Conservation (phyloP, 192 early-diverging fungal species). For the Umbelopsis isabellina region DNA sequence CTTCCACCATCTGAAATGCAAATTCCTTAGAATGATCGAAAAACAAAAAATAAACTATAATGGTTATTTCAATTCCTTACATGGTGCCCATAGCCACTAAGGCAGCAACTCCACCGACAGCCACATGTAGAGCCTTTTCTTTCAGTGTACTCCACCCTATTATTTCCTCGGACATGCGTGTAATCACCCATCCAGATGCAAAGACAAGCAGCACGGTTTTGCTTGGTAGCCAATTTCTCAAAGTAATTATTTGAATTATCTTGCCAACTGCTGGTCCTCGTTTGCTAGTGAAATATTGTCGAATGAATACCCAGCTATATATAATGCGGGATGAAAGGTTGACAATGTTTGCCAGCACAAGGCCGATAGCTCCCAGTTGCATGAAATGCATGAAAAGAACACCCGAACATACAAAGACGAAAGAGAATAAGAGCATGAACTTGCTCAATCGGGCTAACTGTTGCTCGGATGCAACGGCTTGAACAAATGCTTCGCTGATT, state of each 20-base stretch:
- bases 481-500: constrained; percentile 91
- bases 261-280: constrained; percentile 9
- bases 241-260: constrained; percentile 23
- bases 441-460: constrained; percentile 64
- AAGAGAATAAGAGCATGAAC: constrained; percentile 80
- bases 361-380: constrained; percentile 70
- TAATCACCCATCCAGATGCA: constrained; percentile 52
- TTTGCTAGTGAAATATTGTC: constrained; percentile 55
- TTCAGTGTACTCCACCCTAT: constrained; percentile 60
- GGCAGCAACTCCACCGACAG: constrained; percentile 53
- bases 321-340: constrained; percentile 80
- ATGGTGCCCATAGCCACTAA: constrained; percentile 36
- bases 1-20: constrained; percentile 25
- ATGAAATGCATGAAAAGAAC: constrained; percentile 62
- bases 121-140: constrained; percentile 57
- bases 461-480: constrained; percentile 74
- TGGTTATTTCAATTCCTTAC: neutral
- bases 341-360: constrained; percentile 85
- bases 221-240: constrained; percentile 49
- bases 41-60: neutral
- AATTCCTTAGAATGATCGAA: neutral
- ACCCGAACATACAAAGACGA: constrained; percentile 64
- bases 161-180: constrained; percentile 48
- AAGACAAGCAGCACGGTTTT: constrained; percentile 49
- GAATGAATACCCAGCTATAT: constrained; percentile 72